phyloP scores from a whole-genome alignment of 2,329 filamentous ascomycete species.

The Penicillium sp. region DNA sequence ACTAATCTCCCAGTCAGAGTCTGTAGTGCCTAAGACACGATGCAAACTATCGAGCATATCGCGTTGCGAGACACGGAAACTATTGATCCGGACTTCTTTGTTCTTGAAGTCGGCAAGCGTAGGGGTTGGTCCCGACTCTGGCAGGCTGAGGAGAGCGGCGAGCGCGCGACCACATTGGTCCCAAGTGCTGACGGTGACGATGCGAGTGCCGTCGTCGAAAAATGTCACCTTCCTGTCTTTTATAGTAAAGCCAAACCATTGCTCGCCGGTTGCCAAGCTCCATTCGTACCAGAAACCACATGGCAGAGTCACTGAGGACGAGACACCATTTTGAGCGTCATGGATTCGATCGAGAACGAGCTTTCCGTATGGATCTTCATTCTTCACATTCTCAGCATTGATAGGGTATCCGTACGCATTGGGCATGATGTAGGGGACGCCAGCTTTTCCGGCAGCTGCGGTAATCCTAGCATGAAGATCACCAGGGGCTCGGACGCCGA shows the following conservation, averaged over 20 bases:
- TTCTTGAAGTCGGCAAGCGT: slow-evolving; percentile 34
- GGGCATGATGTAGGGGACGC: slow-evolving; percentile 55
- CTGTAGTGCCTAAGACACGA: slow-evolving; percentile 54
- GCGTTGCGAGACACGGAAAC: slow-evolving; percentile 58
- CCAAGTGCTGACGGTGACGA: slow-evolving; percentile 61
- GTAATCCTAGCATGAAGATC: slow-evolving; percentile 51
- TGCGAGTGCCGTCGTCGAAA: slow-evolving; percentile 56
- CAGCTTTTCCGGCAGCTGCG: slow-evolving; percentile 53
- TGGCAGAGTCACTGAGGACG: slow-evolving; percentile 41
- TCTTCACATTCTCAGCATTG: slow-evolving; percentile 21
- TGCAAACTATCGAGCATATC: slow-evolving; percentile 62
- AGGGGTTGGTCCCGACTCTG: slow-evolving; percentile 40
- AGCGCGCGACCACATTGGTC: slow-evolving; percentile 54
- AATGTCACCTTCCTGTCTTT: slow-evolving; percentile 42
- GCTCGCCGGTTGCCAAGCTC: slow-evolving; percentile 38
- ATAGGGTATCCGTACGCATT: slow-evolving; percentile 43
- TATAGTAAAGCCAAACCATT: slow-evolving; percentile 51
- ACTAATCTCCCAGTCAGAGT: slow-evolving; percentile 54
- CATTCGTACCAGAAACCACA: slow-evolving; percentile 56
- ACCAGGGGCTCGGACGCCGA: slow-evolving; percentile 41
- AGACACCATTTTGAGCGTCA: slow-evolving; percentile 37
- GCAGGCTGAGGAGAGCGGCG: slow-evolving; percentile 50
- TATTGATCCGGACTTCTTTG: slow-evolving; percentile 50
- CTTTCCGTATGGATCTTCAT: slow-evolving; percentile 29
- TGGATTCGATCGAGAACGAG: slow-evolving; percentile 9